phyloP scores from a whole-genome alignment of 345 rosid genomes.

The Anastatica hierochuntica region DNA sequence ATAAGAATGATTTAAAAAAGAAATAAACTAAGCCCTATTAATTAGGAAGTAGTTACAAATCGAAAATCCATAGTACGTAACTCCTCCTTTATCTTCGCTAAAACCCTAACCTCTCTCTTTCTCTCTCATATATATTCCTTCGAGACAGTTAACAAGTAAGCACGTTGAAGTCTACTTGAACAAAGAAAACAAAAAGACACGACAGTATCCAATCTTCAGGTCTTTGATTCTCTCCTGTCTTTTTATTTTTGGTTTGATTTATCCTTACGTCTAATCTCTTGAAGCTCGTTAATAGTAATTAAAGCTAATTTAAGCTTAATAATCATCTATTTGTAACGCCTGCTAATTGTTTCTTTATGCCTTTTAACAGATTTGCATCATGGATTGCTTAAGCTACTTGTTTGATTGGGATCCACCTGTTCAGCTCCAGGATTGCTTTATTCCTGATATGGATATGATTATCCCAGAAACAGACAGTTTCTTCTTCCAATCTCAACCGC shows the following conservation, averaged over 20 bases:
- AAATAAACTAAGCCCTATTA: neutral
- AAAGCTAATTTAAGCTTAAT: neutral
- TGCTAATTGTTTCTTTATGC: neutral
- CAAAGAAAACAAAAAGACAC: neutral
- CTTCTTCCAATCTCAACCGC: constrained; percentile 7
- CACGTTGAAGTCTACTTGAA: no score
- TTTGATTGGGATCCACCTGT: neutral
- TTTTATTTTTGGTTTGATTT: neutral
- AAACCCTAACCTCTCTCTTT: neutral
- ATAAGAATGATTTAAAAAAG: no score
- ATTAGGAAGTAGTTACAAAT: neutral
- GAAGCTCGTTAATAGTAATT: neutral
- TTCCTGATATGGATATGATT: constrained; percentile 17
- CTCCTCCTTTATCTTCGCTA: neutral
- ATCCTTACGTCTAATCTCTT: neutral
- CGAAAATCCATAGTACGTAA: neutral
- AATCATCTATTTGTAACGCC: neutral
- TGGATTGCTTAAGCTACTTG: constrained; percentile 21
- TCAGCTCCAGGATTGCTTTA: constrained; percentile 20
- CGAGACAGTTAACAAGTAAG: neutral
- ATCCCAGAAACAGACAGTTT: constrained; percentile 4
- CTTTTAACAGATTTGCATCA: neutral
- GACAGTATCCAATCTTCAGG: neutral
- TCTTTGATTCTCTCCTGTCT: neutral
- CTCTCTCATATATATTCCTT: neutral